A percentile compares a stretch with the other conserved stretches of the same genome.
phyloP scores from a whole-genome alignment of 306 rosid species.

The Dalbergia cultrata region DNA sequence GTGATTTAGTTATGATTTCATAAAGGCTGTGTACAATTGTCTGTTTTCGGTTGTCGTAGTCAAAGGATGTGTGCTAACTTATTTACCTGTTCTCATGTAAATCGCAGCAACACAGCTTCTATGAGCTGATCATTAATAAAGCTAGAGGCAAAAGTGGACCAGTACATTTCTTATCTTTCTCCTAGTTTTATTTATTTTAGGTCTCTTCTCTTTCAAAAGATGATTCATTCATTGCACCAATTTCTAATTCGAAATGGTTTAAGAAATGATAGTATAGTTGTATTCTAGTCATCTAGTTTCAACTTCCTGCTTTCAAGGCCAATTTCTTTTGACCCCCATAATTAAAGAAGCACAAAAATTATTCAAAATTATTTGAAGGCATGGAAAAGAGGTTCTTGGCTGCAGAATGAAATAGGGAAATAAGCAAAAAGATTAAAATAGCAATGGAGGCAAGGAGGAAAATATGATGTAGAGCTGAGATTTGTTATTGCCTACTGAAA shows the following conservation, averaged over 20 bases:
- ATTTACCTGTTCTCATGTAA: constrained; percentile 40
- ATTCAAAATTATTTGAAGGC: background rate
- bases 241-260: background rate
- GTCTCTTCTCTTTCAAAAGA: constrained; percentile 25
- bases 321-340: background rate
- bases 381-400: background rate
- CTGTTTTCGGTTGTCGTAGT: background rate
- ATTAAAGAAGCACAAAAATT: background rate
- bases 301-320: background rate
- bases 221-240: background rate
- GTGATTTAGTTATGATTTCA: constrained; percentile 1
- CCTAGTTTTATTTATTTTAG: background rate
- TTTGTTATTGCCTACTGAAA: too few species aligned
- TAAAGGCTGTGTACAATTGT: background rate
- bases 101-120: constrained; percentile 96
- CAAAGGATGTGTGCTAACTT: constrained; percentile 36
- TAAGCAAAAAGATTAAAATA: background rate
- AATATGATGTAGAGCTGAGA: background rate
- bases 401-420: background rate
- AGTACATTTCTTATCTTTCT: constrained; percentile 53
- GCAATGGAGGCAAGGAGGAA: background rate
- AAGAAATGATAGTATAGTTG: background rate
- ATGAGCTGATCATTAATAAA: constrained; percentile 90
- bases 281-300: background rate
- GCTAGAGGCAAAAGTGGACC: constrained; percentile 99